Evolutionary conservation across 2,329 filamentous ascomycete species (phyloP).

Genomic region (Monosporascus sp.): DNA sequence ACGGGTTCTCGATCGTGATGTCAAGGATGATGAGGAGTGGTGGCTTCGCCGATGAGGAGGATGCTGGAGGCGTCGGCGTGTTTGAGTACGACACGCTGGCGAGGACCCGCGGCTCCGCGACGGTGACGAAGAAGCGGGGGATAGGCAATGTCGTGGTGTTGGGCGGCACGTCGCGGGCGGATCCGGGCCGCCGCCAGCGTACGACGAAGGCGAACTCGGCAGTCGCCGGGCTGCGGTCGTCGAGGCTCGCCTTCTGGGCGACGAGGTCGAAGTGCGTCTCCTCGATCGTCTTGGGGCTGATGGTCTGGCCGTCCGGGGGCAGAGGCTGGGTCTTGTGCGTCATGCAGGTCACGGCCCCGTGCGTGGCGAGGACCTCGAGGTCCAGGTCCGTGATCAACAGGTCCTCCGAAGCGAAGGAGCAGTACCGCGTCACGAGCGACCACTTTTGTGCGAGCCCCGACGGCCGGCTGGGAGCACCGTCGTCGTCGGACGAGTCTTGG

Average conservation of each 20-base stretch:
- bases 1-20: constrained; percentile 83
- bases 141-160: constrained; percentile 70
- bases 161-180: constrained; percentile 18
- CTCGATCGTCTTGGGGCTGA: constrained; percentile 64
- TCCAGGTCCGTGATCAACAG: constrained; percentile 60
- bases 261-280: constrained; percentile 70
- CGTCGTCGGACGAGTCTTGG: constrained; percentile 28
- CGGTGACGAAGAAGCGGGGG: constrained; percentile 74
- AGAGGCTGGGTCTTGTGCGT: constrained; percentile 35
- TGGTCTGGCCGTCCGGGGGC: constrained; percentile 39
- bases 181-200: constrained; percentile 61
- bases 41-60: constrained; percentile 26
- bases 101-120: constrained; percentile 81
- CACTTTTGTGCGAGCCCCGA: constrained; percentile 74
- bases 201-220: constrained; percentile 73
- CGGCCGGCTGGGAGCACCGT: constrained; percentile 25
- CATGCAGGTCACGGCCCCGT: constrained; percentile 58
- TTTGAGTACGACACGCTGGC: constrained; percentile 47
- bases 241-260: constrained; percentile 71
- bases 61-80: constrained; percentile 21
- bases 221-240: constrained; percentile 72
- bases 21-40: constrained; percentile 40
- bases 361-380: constrained; percentile 54
- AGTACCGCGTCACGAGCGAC: constrained; percentile 67
- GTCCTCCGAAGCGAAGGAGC: constrained; percentile 73